Conservation (phyloP, 257 asterid genomes). For the Penstemon eatonii region DNA sequence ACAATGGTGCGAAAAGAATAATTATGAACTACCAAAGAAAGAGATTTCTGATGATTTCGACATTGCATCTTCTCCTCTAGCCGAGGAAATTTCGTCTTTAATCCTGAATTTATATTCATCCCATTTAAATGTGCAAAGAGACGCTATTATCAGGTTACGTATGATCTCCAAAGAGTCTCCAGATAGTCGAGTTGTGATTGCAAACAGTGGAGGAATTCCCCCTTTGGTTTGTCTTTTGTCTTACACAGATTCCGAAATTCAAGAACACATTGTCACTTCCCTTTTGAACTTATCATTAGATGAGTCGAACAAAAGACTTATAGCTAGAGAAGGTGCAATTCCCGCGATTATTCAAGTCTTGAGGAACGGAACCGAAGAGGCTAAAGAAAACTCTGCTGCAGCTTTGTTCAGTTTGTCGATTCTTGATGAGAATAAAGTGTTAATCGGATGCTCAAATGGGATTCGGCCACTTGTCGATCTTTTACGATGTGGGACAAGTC, state of each 20-base stretch:
- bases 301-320: conserved; percentile 54
- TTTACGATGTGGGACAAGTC: conserved; percentile 44
- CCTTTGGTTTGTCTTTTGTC: conserved; percentile 51
- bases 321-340: conserved; percentile 58
- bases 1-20: conserved; percentile 61
- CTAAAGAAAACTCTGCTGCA: conserved; percentile 67
- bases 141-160: conserved; percentile 46
- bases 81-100: conserved; percentile 47
- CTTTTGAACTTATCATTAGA: conserved; percentile 51
- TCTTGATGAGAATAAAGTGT: conserved; percentile 61
- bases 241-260: conserved; percentile 43
- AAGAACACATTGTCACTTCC: conserved; percentile 61
- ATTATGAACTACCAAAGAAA: conserved; percentile 46
- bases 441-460: conserved; percentile 50
- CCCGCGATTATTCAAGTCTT: conserved; percentile 53
- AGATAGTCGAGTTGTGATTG: conserved; percentile 52
- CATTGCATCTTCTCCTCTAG: conserved; percentile 48
- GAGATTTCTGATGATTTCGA: conserved; percentile 39
- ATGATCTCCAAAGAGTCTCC: conserved; percentile 69
- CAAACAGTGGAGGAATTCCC: conserved; percentile 61
- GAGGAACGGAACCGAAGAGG: conserved; percentile 51
- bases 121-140: conserved; percentile 36
- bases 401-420: conserved; percentile 60
- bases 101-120: conserved; percentile 46
- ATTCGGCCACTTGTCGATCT: conserved; percentile 55